Percentiles rank a stretch among this genome's conserved stretches.
Evolutionary conservation across 1,284 basidiomycete genomes (phyloP).

Genomic region (Heterobasidion parviporum): DNA sequence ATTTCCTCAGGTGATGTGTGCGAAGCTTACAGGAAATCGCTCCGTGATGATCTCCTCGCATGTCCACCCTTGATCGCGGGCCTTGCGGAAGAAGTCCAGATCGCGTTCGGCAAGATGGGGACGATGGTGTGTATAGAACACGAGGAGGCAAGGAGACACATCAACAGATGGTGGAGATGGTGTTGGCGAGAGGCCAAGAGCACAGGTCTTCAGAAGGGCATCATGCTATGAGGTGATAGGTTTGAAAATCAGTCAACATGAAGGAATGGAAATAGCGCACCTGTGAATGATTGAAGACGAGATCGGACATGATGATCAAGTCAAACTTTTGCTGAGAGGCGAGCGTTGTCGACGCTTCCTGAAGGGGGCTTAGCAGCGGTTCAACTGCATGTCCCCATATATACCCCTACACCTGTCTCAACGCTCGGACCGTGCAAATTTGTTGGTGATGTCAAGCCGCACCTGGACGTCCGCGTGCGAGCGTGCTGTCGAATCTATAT

Average conservation of each 20-base stretch:
- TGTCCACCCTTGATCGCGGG: constrained; percentile 61
- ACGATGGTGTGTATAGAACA: constrained; percentile 91
- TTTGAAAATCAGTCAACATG: neutral
- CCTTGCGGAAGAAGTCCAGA: constrained; percentile 76
- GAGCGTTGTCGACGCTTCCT: constrained; percentile 6
- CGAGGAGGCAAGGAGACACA: constrained; percentile 55
- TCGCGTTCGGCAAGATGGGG: constrained; percentile 82
- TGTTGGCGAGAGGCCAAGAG: constrained; percentile 28
- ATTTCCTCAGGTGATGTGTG: neutral
- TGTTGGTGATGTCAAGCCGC: constrained; percentile 6
- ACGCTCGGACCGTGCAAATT: neutral
- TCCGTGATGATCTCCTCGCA: constrained; percentile 70
- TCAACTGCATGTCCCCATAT: constrained; percentile 78
- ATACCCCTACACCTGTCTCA: constrained; percentile 54
- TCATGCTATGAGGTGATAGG: constrained; percentile 49
- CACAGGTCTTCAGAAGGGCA: constrained; percentile 75
- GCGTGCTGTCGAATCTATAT: constrained; percentile 31
- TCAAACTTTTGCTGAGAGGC: constrained; percentile 43
- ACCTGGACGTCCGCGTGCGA: constrained; percentile 43
- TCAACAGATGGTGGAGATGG: neutral
- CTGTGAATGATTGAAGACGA: constrained; percentile 86
- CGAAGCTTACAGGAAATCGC: constrained; percentile 45
- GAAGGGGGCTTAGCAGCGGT: constrained; percentile 39
- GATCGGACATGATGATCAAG: constrained; percentile 84
- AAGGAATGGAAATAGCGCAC: constrained; percentile 23